phyloP scores from a whole-genome alignment of 208 protist species.

The Trypanosoma avium region DNA sequence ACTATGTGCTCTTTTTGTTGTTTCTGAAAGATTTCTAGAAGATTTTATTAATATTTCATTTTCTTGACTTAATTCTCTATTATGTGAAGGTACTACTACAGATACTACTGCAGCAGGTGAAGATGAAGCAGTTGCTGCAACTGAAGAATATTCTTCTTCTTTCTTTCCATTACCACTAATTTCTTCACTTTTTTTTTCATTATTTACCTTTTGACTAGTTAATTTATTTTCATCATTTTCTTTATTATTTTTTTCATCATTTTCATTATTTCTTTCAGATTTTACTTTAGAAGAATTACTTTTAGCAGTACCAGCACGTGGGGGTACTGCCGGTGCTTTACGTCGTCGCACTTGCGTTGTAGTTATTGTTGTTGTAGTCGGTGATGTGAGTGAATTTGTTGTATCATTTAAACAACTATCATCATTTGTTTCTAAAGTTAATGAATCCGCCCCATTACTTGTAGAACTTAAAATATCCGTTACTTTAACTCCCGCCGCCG shows the following conservation, averaged over 20 bases:
- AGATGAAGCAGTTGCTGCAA: too few species aligned
- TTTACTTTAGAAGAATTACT: too few species aligned
- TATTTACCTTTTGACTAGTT: too few species aligned
- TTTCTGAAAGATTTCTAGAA: too few species aligned
- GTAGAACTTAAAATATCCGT: neutral
- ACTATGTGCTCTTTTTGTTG: too few species aligned
- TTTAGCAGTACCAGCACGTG: neutral
- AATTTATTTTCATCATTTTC: neutral
- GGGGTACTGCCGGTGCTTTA: conserved; percentile 4
- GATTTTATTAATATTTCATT: too few species aligned
- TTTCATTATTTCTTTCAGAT: neutral
- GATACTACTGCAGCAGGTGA: too few species aligned
- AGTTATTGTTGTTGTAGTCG: neutral
- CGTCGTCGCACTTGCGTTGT: neutral
- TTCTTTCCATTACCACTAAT: neutral
- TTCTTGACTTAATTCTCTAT: too few species aligned
- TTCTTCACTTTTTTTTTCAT: neutral
- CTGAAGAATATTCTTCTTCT: neutral
- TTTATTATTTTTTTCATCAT: neutral
- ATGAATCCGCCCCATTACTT: neutral
- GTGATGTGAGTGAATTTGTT: neutral
- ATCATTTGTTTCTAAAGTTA: neutral
- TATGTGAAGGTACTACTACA: too few species aligned
- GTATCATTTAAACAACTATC: conserved; percentile 1
- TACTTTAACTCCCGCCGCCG: conserved; percentile 1